Evolutionary conservation across 768 basidiomycete genomes (phyloP).

Genomic region (Pulveroboletus sp.): DNA sequence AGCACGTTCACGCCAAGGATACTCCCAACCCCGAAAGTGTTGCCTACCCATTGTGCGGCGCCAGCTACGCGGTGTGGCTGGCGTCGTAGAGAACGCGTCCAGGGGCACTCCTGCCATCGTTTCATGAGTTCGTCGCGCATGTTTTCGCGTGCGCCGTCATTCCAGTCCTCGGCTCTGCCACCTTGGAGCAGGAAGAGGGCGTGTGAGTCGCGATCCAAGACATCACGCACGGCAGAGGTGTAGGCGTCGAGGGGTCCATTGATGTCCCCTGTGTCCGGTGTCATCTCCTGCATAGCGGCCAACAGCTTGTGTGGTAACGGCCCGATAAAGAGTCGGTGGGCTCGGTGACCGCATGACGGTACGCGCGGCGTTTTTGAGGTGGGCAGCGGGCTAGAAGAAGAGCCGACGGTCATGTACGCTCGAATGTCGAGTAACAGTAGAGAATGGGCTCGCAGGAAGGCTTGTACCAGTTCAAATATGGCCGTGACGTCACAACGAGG

Average conservation of each 20-base stretch:
- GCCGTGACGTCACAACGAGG: constrained; percentile 24
- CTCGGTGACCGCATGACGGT: constrained; percentile 16
- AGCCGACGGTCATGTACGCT: constrained; percentile 10
- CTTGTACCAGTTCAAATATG: neutral
- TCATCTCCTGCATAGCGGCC: constrained; percentile 34
- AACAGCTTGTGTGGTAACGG: constrained; percentile 66
- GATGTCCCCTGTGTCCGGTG: constrained; percentile 19
- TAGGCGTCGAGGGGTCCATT: constrained; percentile 31
- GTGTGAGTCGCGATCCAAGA: constrained; percentile 56
- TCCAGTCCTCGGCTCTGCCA: constrained; percentile 65
- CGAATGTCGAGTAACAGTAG: neutral
- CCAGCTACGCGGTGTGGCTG: constrained; percentile 3
- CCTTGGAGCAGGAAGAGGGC: constrained; percentile 61
- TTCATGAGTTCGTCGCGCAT: constrained; percentile 52
- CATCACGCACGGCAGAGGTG: constrained; percentile 30
- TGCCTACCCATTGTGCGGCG: constrained; percentile 58
- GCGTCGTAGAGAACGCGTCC: constrained; percentile 46
- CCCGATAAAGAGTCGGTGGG: constrained; percentile 64
- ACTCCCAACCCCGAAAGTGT: constrained; percentile 73
- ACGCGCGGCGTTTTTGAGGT: neutral
- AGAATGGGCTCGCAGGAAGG: too few relatives aligned
- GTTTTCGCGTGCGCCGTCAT: constrained; percentile 45
- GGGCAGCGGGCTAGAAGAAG: neutral
- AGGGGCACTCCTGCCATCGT: constrained; percentile 64
- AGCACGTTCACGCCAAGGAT: constrained; percentile 66